Evolutionary conservation across 331 rosid genomes (phyloP), one percentile per base, ranked within the genome.

Genomic region (Acacia concinna): DNA sequence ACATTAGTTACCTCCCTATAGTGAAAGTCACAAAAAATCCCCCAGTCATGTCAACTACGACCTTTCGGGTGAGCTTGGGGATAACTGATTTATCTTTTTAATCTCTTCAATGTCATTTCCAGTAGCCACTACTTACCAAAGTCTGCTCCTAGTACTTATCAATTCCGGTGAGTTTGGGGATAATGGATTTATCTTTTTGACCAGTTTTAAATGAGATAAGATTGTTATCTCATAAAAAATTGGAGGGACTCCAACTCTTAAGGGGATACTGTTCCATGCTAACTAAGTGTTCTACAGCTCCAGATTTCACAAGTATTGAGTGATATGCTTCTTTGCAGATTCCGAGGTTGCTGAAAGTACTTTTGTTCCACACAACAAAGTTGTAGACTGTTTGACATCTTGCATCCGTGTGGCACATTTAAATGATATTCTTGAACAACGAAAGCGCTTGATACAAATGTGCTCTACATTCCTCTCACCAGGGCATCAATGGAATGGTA

Each of bases 401-500:
- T 87, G 97, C 86, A 90, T 95, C 83, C 91, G 81, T 49, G 94
- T 90, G 75, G 97, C 98, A 60, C 80, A 82, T 70, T 32, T 91
- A 82, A 78, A 84, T 82, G 94, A 93, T 80, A 83, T 93, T 85
- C 84, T 93, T 75, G 92, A 84, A 78, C 89, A 86, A 74, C 92
- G 88, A 46, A 90, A 93, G 89, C 83, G 84, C 81, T 71, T 95
- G 74, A 31, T 88, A 72, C 88, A 87, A 54, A 73, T 95, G 81
- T 87, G 80, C 47, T 75, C 85, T 18, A 52, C 89, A 52, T 87
- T 87, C 75, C 75, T 95, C 71, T 84, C 85, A 67, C 89, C 88
- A 60, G 93, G 87, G 66, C 85, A 89, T 85, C 90, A 91, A 83
- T 93, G 99, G 99, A 87, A 94, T 46, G 99, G 99, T 95, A 90